These are phyloP conservation scores for Rhynchospora tenuis DNA, from an alignment of 176 grass and related monocot species.

Conservation along the genomic window DNA sequence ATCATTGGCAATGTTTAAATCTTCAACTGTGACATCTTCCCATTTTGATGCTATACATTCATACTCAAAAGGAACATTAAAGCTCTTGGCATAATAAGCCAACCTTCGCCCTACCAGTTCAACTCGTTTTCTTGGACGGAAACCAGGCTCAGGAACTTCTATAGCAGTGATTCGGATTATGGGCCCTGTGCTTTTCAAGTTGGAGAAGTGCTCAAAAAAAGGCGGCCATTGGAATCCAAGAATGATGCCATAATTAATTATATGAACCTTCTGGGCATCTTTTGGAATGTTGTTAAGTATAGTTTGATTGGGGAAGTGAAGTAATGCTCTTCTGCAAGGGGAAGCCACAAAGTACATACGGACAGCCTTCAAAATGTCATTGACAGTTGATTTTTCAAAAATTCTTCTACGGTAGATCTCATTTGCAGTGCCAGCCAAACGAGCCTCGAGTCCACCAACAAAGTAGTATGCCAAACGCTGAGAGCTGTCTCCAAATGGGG, in stretches of 20 bases:
- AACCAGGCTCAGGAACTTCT: slow-evolving; percentile 43
- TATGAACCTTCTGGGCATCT: slow-evolving; percentile 34
- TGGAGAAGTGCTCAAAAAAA: slow-evolving; percentile 42
- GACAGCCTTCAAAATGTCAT: slow-evolving; percentile 46
- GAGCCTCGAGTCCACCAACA: slow-evolving; percentile 54
- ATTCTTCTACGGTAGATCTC: slow-evolving; percentile 36
- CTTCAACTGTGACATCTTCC: slow-evolving; percentile 42
- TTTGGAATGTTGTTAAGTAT: slow-evolving; percentile 30
- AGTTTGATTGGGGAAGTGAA: slow-evolving; percentile 49
- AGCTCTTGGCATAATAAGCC: slow-evolving; percentile 54
- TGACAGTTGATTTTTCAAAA: slow-evolving; percentile 24
- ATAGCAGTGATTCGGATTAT: slow-evolving; percentile 52
- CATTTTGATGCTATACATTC: slow-evolving; percentile 48
- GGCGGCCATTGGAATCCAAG: slow-evolving; percentile 65
- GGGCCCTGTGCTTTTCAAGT: slow-evolving; percentile 13
- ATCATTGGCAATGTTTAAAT: slow-evolving; percentile 45
- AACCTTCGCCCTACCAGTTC: slow-evolving; percentile 46
- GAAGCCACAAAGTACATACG: slow-evolving; percentile 29
- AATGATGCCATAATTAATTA: slow-evolving; percentile 50
- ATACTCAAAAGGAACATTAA: slow-evolving; percentile 61
- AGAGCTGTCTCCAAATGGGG: slow-evolving; percentile 35
- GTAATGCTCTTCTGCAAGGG: slow-evolving; percentile 32
- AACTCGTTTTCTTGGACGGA: slow-evolving; percentile 35
- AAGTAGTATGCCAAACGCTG: slow-evolving; percentile 53
- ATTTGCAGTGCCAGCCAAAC: slow-evolving; percentile 41